A percentile compares a stretch with the other conserved stretches of the same genome.
phyloP scores from a whole-genome alignment of 345 rosid species.

The Melaleuca quinquenervia region DNA sequence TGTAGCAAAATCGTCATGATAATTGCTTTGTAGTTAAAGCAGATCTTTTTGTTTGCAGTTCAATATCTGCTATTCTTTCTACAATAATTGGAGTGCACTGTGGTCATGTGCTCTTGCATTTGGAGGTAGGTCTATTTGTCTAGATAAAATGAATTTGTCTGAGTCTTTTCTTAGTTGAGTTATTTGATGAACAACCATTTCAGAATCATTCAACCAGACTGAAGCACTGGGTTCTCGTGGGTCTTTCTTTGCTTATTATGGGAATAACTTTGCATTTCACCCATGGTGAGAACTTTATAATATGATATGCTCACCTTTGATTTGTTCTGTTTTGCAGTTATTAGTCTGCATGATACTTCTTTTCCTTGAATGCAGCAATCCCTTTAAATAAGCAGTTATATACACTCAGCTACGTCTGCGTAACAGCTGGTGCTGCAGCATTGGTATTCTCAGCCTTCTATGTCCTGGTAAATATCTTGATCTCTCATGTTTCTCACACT shows the following conservation, averaged over 20 bases:
- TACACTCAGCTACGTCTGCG: constrained; percentile 71
- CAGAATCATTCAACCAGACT: constrained; percentile 61
- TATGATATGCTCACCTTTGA: neutral
- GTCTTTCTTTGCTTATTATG: constrained; percentile 38
- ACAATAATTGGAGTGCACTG: constrained; percentile 75
- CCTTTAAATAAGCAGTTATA: constrained; percentile 79
- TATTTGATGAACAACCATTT: neutral
- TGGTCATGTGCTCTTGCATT: constrained; percentile 65
- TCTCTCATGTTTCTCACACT: neutral
- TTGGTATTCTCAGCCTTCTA: constrained; percentile 63
- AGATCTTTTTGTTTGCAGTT: constrained; percentile 34
- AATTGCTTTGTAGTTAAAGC: neutral
- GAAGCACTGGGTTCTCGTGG: constrained; percentile 64
- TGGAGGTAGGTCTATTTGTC: constrained; percentile 33
- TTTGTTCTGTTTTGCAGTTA: neutral
- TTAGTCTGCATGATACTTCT: neutral
- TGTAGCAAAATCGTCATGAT: neutral
- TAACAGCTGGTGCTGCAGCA: constrained; percentile 79
- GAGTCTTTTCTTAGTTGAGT: neutral
- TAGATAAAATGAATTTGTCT: neutral
- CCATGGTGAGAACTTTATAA: constrained; percentile 36
- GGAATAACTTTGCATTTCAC: constrained; percentile 65
- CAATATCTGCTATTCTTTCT: constrained; percentile 68
- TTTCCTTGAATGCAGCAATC: constrained; percentile 37
- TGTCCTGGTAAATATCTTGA: constrained; percentile 28